Base-by-base conservation (phyloP, 140 eudicot species). In the Anethum foeniculum region DNA sequence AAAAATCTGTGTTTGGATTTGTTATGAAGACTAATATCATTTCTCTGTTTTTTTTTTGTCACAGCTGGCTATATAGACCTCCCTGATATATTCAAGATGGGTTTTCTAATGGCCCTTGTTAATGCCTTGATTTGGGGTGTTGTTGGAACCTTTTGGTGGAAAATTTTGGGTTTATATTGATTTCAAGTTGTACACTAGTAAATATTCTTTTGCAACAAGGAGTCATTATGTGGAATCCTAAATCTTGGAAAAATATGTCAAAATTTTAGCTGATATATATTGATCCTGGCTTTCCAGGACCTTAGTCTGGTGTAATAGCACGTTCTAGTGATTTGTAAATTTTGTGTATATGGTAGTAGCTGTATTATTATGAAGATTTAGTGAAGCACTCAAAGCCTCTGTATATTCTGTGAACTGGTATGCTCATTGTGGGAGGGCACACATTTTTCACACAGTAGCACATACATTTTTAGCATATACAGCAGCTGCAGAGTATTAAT, bases 101-200 rank as follows among this genome's bases (percentile, higher is more conserved):
- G 97, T 69, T 89, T 92, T 79, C 80, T 89, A 49, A 92, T 92
- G 93, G 88, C 93, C 27, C 41, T 89, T 80, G 78, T 90, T n/a
- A 90, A 92, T 41, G 93, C 90, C 2, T 85, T 86, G 84, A 90
- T 92, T 58, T 92, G 97, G 97, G 86, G 87, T 52, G 88, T 82
- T 65, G 92, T 89, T 39, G 97, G 97, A 21, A 82, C 90, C 52
- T 88, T 84, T 71, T 92, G 97, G 97, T 92, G 97, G 97, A 92
- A 92, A 82, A 87, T 90, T 85, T 86, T 92, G 87, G 93, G 97
- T 44, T 83, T 92, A 65, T 92, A 89, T 62, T 92, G 84, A 87
- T 79, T 83, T 78, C 27, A 36, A 82, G 75, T 77, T 78, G 79
- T 38, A 18, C 81, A 77, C 16, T 83, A 80, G 91, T 87, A 82